Evolutionary conservation across 2,329 filamentous ascomycete genomes (phyloP).

Genomic region (Aspergillus neoniger): DNA sequence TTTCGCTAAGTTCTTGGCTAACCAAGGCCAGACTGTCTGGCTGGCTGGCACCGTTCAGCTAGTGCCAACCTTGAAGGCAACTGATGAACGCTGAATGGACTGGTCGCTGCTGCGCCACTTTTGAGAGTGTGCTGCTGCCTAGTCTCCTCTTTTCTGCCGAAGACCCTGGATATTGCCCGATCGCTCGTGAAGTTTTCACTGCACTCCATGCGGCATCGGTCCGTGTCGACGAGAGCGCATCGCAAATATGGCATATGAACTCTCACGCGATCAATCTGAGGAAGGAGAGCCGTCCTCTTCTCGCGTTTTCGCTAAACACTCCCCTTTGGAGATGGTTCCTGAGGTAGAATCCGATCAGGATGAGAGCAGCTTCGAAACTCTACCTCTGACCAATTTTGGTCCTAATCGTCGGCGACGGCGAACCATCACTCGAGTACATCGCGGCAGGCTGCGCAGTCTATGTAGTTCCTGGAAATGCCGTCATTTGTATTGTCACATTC

Average conservation of each 20-base stretch:
- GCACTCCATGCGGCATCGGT: not conserved
- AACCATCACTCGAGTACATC: not conserved
- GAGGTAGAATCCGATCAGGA: conserved; percentile 1
- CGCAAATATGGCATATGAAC: not conserved
- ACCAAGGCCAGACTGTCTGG: not conserved
- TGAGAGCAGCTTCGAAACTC: not conserved
- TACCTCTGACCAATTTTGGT: not conserved
- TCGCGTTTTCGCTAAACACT: not conserved
- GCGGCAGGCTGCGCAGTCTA: not conserved
- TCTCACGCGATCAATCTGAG: not conserved
- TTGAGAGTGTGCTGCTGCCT: not conserved
- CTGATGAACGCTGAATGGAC: not conserved
- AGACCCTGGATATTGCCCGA: not conserved
- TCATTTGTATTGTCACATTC: not conserved
- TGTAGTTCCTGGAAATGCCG: not conserved
- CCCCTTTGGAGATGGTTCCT: not conserved
- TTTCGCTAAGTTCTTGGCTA: not conserved
- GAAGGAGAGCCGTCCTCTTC: not conserved
- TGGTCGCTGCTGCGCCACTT: not conserved
- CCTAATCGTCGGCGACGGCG: not conserved
- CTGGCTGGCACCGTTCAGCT: not conserved
- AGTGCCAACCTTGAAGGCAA: not conserved
- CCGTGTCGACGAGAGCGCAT: not conserved
- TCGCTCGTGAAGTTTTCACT: not conserved
- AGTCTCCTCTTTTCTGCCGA: not conserved